Conservation (phyloP, 129 eudicot genomes). For the Artemisia tridentata region DNA sequence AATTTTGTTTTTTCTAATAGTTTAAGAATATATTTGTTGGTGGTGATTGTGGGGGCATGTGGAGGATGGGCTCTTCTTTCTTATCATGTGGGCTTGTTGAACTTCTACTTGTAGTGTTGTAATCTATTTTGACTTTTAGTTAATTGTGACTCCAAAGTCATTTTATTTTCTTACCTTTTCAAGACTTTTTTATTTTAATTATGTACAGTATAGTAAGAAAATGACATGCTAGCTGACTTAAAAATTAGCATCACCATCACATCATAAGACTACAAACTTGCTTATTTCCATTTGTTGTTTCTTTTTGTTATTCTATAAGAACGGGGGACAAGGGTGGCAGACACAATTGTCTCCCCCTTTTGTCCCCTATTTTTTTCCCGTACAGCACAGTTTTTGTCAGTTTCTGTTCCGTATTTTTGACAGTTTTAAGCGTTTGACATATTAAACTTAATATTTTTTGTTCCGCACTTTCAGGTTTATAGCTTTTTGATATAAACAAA, state of each 20-base stretch:
- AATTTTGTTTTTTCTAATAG: background rate
- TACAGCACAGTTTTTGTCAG: too few species aligned
- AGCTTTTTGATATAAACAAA: too few species aligned
- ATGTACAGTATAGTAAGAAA: background rate
- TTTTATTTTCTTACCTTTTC: background rate
- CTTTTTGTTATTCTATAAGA: too few species aligned
- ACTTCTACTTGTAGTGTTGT: background rate
- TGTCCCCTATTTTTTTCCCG: too few species aligned
- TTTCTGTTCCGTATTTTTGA: too few species aligned
- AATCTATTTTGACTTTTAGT: background rate
- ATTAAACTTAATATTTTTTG: too few species aligned
- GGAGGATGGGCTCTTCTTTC: background rate
- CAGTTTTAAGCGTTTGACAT: too few species aligned
- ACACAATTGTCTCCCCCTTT: too few species aligned
- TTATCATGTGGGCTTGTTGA: background rate
- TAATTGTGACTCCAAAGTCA: background rate
- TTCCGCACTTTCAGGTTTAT: too few species aligned
- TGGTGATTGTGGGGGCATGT: too few species aligned
- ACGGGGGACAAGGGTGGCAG: too few species aligned
- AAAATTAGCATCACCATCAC: slow-evolving; percentile 2
- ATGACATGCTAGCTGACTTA: background rate
- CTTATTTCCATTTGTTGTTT: too few species aligned
- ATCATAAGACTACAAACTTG: background rate
- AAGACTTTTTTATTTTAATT: background rate
- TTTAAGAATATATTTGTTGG: background rate